Evolutionary conservation across 2,329 filamentous ascomycete genomes (phyloP), one percentile per base, ranked within the genome.

Genomic region (Fusarium sulawesiense): DNA sequence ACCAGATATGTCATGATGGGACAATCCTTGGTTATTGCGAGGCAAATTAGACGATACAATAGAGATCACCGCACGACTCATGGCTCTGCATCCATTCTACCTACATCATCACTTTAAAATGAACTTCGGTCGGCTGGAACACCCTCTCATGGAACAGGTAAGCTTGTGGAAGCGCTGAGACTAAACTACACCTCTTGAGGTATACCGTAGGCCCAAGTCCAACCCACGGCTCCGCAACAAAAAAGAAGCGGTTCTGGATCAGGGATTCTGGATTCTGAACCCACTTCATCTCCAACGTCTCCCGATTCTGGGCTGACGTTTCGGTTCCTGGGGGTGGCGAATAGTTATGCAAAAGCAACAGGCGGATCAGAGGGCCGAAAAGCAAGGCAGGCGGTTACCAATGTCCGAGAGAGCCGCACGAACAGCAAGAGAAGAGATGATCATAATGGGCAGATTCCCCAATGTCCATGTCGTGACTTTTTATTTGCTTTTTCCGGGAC

Each of bases 321-420:
- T 32, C 25, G n/a, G 23, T 59, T 46, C n/a, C 46, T 51, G 41
- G 60, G 21, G 49, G 49, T 41, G 49, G 49, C 49, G 23, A 51
- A 51, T 51, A 27, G 40, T 51, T 51, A 41, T 51, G 49, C 49
- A 41, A 60, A 41, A 51, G 32, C 32, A 41, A 10, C 14, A 51
- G 27, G 30, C 68, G 64, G 64, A 50, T 54, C 57, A 72, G 60
- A 69, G 64, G 64, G 34, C 68, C 61, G 65, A 70, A 25, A 51
- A 53, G 44, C 60, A 71, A 41, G 46, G 21, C 25, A 58, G 49
- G 23, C 46, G 60, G 65, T 49, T n/a, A 61, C 53, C 20, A 40
- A 54, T 56, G 50, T 60, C 65, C 69, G 54, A 49, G 40, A 54
- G 47, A 66, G 65, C 61, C 64, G 56, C 51, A 55, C 56, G 41